Evolutionary conservation across 306 rosid species (phyloP).

Genomic region (Prunus mongolica): DNA sequence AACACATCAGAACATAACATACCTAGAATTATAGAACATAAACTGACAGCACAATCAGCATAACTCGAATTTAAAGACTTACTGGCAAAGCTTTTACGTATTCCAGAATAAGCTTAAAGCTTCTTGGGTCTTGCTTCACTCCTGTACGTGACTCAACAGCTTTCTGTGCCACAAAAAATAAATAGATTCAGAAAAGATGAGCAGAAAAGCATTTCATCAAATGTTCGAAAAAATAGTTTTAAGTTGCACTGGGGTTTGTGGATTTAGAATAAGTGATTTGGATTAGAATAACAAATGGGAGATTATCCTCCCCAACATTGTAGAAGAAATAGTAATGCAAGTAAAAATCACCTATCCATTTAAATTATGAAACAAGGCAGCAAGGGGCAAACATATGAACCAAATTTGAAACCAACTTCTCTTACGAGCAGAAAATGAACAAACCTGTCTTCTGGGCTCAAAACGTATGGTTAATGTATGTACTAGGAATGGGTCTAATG

Average conservation of each 20-base stretch:
- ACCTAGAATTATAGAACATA: constrained; percentile 3
- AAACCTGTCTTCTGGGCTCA: constrained; percentile 97
- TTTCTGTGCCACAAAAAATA: constrained; percentile 56
- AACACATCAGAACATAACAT: background rate
- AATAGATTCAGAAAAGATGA: constrained; percentile 25
- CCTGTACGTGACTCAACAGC: constrained; percentile 48
- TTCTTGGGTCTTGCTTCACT: constrained; percentile 70
- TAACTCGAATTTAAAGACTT: constrained; percentile 20
- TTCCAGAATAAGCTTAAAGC: constrained; percentile 86
- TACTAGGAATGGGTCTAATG: constrained; percentile 88
- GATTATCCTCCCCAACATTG: background rate
- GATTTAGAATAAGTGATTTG: background rate
- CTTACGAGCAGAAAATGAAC: constrained; percentile 14
- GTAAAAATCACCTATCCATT: background rate
- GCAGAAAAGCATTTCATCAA: background rate
- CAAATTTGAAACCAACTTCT: background rate
- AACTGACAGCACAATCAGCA: background rate
- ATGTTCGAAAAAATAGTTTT: background rate
- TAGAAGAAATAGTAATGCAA: background rate
- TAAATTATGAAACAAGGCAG: background rate
- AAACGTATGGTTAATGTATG: constrained; percentile 94
- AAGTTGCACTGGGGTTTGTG: too few species aligned
- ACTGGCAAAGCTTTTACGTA: constrained; percentile 96
- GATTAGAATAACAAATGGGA: background rate
- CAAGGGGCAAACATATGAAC: background rate